Conservation (phyloP, 208 protist genomes). For the Porcisia hertigi region DNA sequence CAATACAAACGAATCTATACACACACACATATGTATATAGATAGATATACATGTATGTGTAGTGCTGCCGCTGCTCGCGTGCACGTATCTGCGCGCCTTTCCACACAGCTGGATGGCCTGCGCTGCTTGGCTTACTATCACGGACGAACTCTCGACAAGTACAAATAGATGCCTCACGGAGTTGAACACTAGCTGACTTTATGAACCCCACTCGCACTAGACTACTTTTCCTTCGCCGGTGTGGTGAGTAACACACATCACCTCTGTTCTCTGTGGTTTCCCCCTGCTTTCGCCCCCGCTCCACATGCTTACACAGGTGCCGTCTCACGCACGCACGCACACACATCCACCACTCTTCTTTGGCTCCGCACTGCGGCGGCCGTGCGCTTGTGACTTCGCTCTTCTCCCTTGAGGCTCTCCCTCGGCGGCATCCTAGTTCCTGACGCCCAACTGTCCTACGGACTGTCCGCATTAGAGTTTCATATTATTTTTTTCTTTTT, state of each 20-base stretch:
- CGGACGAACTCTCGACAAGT: background rate
- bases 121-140: background rate
- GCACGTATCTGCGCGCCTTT: background rate
- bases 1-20: too few relatives aligned
- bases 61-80: background rate
- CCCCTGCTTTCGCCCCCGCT: background rate
- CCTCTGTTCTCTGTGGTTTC: background rate
- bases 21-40: too few relatives aligned
- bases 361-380: too few relatives aligned
- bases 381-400: too few relatives aligned
- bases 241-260: background rate
- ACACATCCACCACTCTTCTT: too few relatives aligned
- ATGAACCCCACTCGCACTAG: background rate
- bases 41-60: too few relatives aligned
- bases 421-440: too few relatives aligned
- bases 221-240: background rate
- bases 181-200: background rate
- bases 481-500: background rate
- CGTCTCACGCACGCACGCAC: background rate
- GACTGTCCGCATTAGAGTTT: too few relatives aligned
- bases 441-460: too few relatives aligned
- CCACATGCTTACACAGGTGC: background rate
- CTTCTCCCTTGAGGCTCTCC: too few relatives aligned
- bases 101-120: background rate
- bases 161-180: background rate